Evolutionary conservation across 176 grass and related monocot genomes (phyloP), one percentile per base, ranked within the genome.

Genomic region (Musa itinerans): DNA sequence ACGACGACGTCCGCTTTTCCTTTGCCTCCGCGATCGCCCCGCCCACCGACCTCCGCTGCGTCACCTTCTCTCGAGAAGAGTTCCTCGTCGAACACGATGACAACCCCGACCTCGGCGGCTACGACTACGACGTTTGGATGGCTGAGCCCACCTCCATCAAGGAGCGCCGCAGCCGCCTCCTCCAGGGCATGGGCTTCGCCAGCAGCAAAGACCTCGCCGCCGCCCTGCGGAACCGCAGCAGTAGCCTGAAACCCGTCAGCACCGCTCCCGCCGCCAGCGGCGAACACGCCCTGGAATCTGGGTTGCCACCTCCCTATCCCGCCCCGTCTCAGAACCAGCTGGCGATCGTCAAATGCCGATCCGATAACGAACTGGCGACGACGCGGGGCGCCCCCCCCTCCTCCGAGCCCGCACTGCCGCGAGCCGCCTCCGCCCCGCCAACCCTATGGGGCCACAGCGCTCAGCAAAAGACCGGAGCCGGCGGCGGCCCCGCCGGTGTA

Each of bases 81-180:
- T 80, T 25, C 22, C 53, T 74, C 72, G 13, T 15, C 21, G 72
- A 74, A 14, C n/a, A 19, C 53, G 12, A 85, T 0, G 79, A 82
- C 0, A 84, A 85, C 2, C 70, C 67, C 13, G 78, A 80, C 11
- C 29, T 21, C 10, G 58, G 50, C 50, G n/a, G 59, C 6, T 87
- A 63, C 2, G 92, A 81, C 43, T 93, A 91, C 72, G 85, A 83
- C 71, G 66, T 91, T 74, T 98, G 94, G 94, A 98, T 89, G 94
- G 85, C 81, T 53, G 88, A 98, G 62, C 84, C 88, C 54, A 87
- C 89, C 72, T 89, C 90, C 22, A 71, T 98, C 51, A 77, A 91
- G 79, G 94, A 93, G 81, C 86, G 94, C 29, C 94, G 94, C 15
- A 86, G 78, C 64, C 85, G 86, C 20, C 84, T 98, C 8, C 90